A percentile compares a stretch with the other conserved stretches of the same genome.
These are phyloP conservation scores for Jatropha podagrica DNA, from an alignment of 441 rosid species.

Conservation along the genomic window DNA sequence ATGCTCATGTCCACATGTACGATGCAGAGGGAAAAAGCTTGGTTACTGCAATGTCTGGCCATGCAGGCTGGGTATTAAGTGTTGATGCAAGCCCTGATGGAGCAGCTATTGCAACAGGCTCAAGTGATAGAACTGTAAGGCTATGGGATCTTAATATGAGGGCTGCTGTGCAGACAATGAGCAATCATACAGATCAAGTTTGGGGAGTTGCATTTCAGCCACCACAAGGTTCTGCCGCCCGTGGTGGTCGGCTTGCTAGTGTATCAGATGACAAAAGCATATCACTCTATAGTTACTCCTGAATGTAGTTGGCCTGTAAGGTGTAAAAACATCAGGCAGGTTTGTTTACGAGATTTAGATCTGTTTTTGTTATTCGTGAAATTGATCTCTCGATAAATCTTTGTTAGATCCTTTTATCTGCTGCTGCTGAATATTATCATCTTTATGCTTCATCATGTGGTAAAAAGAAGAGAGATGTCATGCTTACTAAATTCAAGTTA, in stretches of 20 bases:
- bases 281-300: constrained; percentile 83
- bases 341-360: constrained; percentile 7
- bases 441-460: background rate
- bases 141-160: constrained; percentile 92
- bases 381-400: background rate
- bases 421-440: background rate
- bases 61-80: constrained; percentile 87
- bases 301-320: constrained; percentile 16
- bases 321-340: background rate
- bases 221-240: constrained; percentile 46
- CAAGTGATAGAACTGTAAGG: constrained; percentile 84
- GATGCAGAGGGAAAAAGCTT: constrained; percentile 85
- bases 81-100: constrained; percentile 94
- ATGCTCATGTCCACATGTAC: constrained; percentile 84
- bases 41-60: constrained; percentile 82
- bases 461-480: too few species aligned
- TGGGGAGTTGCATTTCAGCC: constrained; percentile 86
- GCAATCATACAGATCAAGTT: constrained; percentile 81
- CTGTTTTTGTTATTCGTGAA: background rate
- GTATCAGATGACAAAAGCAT: constrained; percentile 96
- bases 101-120: constrained; percentile 79
- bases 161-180: constrained; percentile 90
- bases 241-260: constrained; percentile 74
- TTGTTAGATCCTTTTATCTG: background rate
- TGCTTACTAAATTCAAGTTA: too few species aligned